Evolutionary conservation across 148 eudicot genomes (phyloP).

Genomic region (Nepenthes mirabilis): DNA sequence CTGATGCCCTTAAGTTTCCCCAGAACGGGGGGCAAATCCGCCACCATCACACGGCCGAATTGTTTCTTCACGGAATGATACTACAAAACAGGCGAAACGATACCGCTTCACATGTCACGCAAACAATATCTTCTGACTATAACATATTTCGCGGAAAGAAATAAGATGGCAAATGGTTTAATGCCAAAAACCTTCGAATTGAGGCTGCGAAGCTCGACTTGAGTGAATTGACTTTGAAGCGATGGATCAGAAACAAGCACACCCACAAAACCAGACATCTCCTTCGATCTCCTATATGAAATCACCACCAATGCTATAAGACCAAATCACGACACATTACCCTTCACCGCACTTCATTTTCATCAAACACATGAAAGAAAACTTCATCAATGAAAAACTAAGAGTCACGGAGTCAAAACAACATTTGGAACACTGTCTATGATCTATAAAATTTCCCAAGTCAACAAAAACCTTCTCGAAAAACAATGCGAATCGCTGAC

Average conservation of each 20-base stretch:
- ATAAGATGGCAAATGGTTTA: background rate
- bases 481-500: no score
- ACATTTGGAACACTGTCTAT: no score
- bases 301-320: conserved; percentile 2
- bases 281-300: background rate
- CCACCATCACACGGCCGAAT: conserved; percentile 36
- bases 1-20: conserved; percentile 43
- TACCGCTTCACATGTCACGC: background rate
- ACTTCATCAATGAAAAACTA: no score
- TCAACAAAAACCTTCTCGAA: no score
- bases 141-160: background rate
- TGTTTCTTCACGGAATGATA: conserved; percentile 28
- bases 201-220: conserved; percentile 74
- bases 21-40: conserved; percentile 62
- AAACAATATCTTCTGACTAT: no score
- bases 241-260: conserved; percentile 71
- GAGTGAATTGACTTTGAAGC: conserved; percentile 87
- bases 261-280: conserved; percentile 60
- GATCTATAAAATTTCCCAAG: no score
- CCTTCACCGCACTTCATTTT: no score
- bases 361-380: no score
- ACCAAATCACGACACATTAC: no score
- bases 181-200: conserved; percentile 40
- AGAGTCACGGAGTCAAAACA: no score
- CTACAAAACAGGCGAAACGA: conserved; percentile 18